phyloP scores from a whole-genome alignment of 2,329 filamentous ascomycete genomes.

The Trichophyton rubrum region DNA sequence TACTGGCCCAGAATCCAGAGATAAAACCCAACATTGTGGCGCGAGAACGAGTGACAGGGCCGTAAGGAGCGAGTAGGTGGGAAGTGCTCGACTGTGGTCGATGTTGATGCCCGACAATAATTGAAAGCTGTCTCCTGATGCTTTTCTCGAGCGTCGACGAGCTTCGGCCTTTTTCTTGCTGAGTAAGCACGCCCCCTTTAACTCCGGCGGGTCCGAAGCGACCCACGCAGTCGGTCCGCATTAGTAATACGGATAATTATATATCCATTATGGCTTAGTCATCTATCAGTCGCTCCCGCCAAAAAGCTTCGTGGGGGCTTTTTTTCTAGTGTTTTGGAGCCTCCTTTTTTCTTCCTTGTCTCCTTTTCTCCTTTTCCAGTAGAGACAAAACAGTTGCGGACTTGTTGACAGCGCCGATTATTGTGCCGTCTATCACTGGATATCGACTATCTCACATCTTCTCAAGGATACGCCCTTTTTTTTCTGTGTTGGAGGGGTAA shows the following conservation, averaged over 20 bases:
- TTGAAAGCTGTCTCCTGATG: not conserved
- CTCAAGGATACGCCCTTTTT: not conserved
- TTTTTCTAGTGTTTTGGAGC: constrained; percentile 16
- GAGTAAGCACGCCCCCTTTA: not conserved
- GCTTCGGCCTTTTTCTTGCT: not conserved
- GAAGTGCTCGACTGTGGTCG: not conserved
- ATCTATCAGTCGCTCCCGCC: not conserved
- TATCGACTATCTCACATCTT: not conserved
- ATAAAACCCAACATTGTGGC: not conserved
- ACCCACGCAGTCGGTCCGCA: not conserved
- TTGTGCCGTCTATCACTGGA: not conserved
- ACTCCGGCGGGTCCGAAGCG: not conserved
- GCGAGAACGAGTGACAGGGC: not conserved
- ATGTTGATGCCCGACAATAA: not conserved
- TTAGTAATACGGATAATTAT: not conserved
- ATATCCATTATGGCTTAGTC: not conserved
- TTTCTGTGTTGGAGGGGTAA: not conserved
- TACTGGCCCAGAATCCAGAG: not conserved
- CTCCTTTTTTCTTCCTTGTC: constrained; percentile 14
- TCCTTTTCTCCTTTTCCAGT: not conserved
- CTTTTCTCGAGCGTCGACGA: not conserved
- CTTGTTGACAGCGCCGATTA: not conserved
- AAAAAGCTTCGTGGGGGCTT: not conserved
- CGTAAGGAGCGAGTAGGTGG: not conserved
- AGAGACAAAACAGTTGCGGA: not conserved